phyloP scores from a whole-genome alignment of 164 flowering plant genomes.

The Stephania yunnanensis region DNA sequence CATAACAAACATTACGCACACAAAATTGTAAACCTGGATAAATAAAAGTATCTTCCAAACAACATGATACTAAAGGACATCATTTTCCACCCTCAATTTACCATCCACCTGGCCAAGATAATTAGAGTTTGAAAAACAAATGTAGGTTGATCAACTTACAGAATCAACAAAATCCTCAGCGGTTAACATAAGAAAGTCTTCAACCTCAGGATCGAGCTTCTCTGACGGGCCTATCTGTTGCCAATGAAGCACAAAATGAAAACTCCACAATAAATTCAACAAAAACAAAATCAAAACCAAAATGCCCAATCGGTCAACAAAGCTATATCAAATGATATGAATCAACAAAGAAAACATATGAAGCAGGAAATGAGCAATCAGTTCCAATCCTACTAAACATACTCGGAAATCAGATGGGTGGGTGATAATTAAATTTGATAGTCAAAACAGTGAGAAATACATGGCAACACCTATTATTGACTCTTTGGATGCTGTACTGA shows the following conservation, averaged over 20 bases:
- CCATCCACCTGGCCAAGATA: no score
- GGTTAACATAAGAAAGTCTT: constrained; percentile 79
- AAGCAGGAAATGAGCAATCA: neutral
- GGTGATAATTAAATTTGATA: neutral
- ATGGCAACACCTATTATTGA: neutral
- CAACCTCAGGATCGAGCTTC: constrained; percentile 82
- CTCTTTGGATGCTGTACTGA: no score
- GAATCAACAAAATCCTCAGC: constrained; percentile 94
- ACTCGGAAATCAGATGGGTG: neutral
- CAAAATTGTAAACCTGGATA: neutral
- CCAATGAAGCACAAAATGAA: neutral
- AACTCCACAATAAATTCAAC: neutral
- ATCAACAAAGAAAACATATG: neutral
- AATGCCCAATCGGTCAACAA: no score
- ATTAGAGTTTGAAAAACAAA: neutral
- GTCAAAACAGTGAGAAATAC: neutral
- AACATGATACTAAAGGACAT: neutral
- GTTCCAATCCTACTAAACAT: neutral
- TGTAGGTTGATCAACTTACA: constrained; percentile 41
- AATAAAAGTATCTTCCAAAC: neutral
- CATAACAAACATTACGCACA: neutral
- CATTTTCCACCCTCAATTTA: neutral
- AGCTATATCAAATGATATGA: no score
- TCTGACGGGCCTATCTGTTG: constrained; percentile 80
- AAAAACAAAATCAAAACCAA: neutral